Evolutionary conservation across 1,284 basidiomycete genomes (phyloP), one percentile per base, ranked within the genome.

Genomic region (Austroboletus niveus): DNA sequence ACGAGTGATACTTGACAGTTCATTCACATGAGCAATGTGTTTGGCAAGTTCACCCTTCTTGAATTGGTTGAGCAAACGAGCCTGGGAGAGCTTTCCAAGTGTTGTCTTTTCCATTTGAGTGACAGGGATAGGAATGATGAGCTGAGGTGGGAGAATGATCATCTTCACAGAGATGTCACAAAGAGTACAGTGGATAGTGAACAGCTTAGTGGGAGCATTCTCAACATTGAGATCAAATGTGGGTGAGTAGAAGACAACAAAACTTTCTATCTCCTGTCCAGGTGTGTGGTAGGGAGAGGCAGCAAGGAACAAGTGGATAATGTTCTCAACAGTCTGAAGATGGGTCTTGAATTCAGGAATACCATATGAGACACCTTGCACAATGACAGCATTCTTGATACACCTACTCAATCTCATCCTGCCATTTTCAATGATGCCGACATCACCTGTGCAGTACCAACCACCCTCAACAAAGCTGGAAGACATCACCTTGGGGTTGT

Each of bases 401-500:
- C 17, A 17, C 17, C 17, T 17, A 17, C 17, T 17, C 17, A 17
- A 17, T 17, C 17, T 17, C 17, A 17, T 1, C 17, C 17, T 17
- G 17, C 17, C 73, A 4, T 68, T 61, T 17, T 65, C 56, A 45
- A 75, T 69, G 40, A 76, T 63, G 10, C 66, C 75, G 1, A 68
- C 53, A 48, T 76, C 74, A 7, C 75, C 75, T 5, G 74, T 76
- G 39, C 72, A 68, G 57, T 73, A 76, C 75, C 75, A 76, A 22
- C 74, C 66, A 24, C 71, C 75, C 30, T 66, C 66, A 35, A 75
- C 69, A 27, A 73, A 71, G 47, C 17, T 17, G 17, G 17, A 17
- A 17, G 17, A 17, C 17, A 17, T 17, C 17, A 17, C 17, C 17
- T 17, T 17, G 17, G 17, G 17, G 17, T 17, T 17, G 17, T 17